These are phyloP conservation scores for Drosera capensis DNA, from an alignment of 148 eudicot species.

Conservation along the genomic window DNA sequence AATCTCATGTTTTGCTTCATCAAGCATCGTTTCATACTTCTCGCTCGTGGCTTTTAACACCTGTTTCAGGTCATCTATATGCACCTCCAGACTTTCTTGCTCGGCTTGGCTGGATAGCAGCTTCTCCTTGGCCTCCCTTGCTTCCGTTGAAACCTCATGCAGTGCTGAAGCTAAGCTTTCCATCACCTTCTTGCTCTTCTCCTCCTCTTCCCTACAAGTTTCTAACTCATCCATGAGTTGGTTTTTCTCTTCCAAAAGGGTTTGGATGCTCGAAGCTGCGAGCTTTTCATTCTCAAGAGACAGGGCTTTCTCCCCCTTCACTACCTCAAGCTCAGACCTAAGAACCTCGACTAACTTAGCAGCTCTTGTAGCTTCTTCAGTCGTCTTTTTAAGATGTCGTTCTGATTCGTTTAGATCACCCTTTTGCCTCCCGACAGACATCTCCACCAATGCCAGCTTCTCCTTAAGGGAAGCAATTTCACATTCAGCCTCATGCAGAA, in stretches of 20 bases:
- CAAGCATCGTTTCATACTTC: slow-evolving; percentile 69
- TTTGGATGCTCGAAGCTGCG: slow-evolving; percentile 63
- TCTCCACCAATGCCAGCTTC: slow-evolving; percentile 57
- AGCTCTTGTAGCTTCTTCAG: slow-evolving; percentile 44
- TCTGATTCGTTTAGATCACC: slow-evolving; percentile 51
- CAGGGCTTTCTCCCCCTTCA: slow-evolving; percentile 59
- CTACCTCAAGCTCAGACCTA: slow-evolving; percentile 46
- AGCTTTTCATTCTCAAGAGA: slow-evolving; percentile 62
- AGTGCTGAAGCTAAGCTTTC: slow-evolving; percentile 75
- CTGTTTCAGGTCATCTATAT: slow-evolving; percentile 58
- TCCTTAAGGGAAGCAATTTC: slow-evolving; percentile 58
- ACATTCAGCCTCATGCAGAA: slow-evolving; percentile 61
- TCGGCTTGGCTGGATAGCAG: slow-evolving; percentile 49
- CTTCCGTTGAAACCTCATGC: slow-evolving; percentile 73
- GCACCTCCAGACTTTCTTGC: slow-evolving; percentile 43
- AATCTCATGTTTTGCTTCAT: slow-evolving; percentile 62
- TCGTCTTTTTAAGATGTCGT: slow-evolving; percentile 26
- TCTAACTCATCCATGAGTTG: slow-evolving; percentile 61
- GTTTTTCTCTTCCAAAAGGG: slow-evolving; percentile 72
- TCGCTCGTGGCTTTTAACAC: slow-evolving; percentile 63
- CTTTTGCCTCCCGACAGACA: slow-evolving; percentile 44
- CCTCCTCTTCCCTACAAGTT: slow-evolving; percentile 47
- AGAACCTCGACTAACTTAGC: slow-evolving; percentile 31
- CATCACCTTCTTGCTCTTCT: slow-evolving; percentile 74
- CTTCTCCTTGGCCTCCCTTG: slow-evolving; percentile 71